Percentiles rank a stretch among this genome's conserved stretches.
phyloP scores from a whole-genome alignment of 257 asterid genomes.

The Solanum bulbocastanum region DNA sequence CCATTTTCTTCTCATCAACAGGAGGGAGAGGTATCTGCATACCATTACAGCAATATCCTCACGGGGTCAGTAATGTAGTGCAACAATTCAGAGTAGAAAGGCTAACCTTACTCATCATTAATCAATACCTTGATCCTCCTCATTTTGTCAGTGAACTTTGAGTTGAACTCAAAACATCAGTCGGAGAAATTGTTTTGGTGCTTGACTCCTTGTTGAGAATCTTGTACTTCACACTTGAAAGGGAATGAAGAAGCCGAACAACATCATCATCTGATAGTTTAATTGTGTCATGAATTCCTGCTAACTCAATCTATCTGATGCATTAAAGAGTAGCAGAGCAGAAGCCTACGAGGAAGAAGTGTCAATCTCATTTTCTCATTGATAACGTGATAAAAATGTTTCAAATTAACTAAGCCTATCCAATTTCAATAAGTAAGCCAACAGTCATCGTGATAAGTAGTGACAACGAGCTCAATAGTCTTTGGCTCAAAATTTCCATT shows the following conservation, averaged over 20 bases:
- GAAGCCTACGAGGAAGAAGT: conserved; percentile 52
- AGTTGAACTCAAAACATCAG: conserved; percentile 83
- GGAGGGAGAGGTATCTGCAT: conserved; percentile 90
- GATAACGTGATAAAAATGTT: background rate
- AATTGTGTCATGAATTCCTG: conserved; percentile 79
- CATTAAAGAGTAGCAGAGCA: conserved; percentile 69
- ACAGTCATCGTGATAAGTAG: conserved; percentile 75
- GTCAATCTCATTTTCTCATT: background rate
- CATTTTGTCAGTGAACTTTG: conserved; percentile 91
- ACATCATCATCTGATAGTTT: conserved; percentile 88
- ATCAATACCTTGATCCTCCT: conserved; percentile 77
- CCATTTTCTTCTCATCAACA: conserved; percentile 92
- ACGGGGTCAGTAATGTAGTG: background rate
- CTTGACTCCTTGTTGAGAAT: conserved; percentile 82
- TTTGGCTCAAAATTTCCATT: conserved; percentile 82
- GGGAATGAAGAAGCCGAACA: conserved; percentile 86
- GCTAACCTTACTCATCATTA: background rate
- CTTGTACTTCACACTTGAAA: conserved; percentile 92
- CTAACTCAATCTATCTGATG: conserved; percentile 77
- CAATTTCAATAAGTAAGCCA: background rate
- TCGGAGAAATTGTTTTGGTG: conserved; percentile 66
- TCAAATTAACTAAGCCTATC: background rate
- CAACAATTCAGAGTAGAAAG: background rate
- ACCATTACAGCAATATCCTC: background rate
- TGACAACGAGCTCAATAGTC: conserved; percentile 76